Conservation (phyloP, 2,329 filamentous ascomycete species). For the Pseudogymnoascus sp. region DNA sequence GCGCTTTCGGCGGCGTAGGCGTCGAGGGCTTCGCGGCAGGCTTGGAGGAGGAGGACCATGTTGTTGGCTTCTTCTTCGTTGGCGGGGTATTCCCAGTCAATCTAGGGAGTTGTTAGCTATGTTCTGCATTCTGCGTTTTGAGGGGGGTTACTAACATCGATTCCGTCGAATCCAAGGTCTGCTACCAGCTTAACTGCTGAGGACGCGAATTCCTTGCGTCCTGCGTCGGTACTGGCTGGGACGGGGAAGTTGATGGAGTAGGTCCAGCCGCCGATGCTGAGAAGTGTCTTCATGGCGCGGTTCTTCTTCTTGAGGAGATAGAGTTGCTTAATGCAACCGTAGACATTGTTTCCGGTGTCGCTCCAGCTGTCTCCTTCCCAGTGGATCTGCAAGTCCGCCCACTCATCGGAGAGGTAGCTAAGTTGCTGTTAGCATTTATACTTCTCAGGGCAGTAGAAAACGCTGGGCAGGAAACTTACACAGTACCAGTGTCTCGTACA, state of each 20-base stretch:
- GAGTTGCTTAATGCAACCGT: conserved; percentile 72
- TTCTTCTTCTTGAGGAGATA: conserved; percentile 67
- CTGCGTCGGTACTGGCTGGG: conserved; percentile 54
- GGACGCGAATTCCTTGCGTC: conserved; percentile 59
- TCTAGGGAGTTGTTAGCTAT: neutral
- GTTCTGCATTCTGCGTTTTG: conserved; percentile 9
- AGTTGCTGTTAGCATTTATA: conserved; percentile 14
- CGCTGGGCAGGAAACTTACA: conserved; percentile 39
- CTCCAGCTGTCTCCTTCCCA: conserved; percentile 63
- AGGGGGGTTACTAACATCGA: conserved; percentile 28
- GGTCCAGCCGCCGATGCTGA: conserved; percentile 78
- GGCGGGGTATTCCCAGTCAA: conserved; percentile 25
- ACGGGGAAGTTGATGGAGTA: conserved; percentile 69
- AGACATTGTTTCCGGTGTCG: conserved; percentile 60
- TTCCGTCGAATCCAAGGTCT: conserved; percentile 57
- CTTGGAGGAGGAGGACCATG: conserved; percentile 28
- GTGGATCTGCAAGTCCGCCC: conserved; percentile 65
- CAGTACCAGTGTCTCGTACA: conserved; percentile 60
- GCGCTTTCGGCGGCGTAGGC: conserved; percentile 39
- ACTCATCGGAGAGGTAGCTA: conserved; percentile 58
- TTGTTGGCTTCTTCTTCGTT: conserved; percentile 23
- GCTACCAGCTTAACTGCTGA: conserved; percentile 62
- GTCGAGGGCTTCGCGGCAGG: conserved; percentile 37
- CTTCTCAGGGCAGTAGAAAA: conserved; percentile 45
- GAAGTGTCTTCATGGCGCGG: conserved; percentile 67